Conservation (phyloP, 2,329 filamentous ascomycete genomes). For the Aspergillus sp. region DNA sequence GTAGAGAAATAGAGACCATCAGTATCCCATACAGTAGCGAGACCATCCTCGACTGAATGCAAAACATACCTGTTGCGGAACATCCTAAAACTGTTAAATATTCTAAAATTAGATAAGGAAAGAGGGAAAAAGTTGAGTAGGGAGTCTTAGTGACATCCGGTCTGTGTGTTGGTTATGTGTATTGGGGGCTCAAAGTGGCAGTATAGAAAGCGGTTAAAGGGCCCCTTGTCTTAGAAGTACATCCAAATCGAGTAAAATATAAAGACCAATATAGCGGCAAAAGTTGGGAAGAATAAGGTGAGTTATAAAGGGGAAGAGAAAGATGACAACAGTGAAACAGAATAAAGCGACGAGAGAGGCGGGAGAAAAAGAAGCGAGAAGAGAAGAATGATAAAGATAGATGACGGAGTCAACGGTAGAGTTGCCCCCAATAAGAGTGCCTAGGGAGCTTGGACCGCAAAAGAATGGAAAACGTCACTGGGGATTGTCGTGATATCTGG, state of each 20-base stretch:
- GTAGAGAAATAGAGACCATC: slow-evolving; percentile 5
- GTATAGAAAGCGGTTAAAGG: background rate
- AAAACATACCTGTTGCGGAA: slow-evolving; percentile 43
- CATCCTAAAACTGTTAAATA: slow-evolving; percentile 24
- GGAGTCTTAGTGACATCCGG: slow-evolving; percentile 9
- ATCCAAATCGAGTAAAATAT: background rate
- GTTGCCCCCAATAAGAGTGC: slow-evolving; percentile 10
- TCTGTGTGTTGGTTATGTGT: background rate
- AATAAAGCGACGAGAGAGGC: slow-evolving; percentile 17
- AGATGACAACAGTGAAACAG: slow-evolving; percentile 10
- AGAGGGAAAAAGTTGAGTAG: slow-evolving; percentile 16
- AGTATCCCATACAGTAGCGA: slow-evolving; percentile 6
- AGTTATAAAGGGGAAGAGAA: background rate
- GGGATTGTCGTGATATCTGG: background rate
- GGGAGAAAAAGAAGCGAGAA: slow-evolving; percentile 11
- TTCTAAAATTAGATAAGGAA: background rate
- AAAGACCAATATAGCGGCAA: background rate
- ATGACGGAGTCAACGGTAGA: slow-evolving; percentile 6
- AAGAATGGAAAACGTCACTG: background rate
- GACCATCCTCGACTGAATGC: slow-evolving; percentile 5
- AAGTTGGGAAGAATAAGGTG: too few species aligned
- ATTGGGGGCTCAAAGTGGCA: background rate
- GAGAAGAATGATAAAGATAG: slow-evolving; percentile 7
- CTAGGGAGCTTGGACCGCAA: background rate
- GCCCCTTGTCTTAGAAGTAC: too few species aligned